Evolutionary conservation across 2,329 filamentous ascomycete genomes (phyloP), one percentile per base, ranked within the genome.

Genomic region (Pochonia chlamydosporia): DNA sequence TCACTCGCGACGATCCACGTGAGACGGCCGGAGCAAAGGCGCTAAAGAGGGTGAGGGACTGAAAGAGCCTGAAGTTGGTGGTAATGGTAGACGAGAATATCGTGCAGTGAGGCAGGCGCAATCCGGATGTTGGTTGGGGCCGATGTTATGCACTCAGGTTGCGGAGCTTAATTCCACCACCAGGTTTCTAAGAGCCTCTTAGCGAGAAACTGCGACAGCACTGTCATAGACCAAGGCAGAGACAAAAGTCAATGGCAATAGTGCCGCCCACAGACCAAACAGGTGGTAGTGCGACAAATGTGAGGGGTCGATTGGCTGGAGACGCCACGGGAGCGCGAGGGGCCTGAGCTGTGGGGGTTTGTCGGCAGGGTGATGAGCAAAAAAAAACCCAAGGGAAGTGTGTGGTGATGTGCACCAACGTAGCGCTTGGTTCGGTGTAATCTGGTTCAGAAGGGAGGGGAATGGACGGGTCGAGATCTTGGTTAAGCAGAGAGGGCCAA

Each of bases 21-120:
- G 57, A 69, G 66, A 71, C 61, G 63, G 70, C 63, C 69, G 66
- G 69, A 74, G 68, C 57, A 69, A 70, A 70, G 65, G 65, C 59
- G 62, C 54, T 50, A 49, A 11, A 11, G 35, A 39, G 16, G 14
- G 14, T 13, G 11, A 39, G 6, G 13, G 35, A n/a, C 10, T 14
- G 20, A 39, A 16, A 5, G n/a, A 23, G 20, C 16, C 23, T 20
- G 20, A n/a, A 26, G 39, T 39, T 23, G 11, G 24, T 23, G 35
- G 25, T 18, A 18, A 23, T n/a, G 30, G 14, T 16, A 20, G 28
- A 36, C 13, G 28, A 18, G 40, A 40, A 23, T 14, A 20, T 21
- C 33, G 6, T 18, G 33, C 9, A 20, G 35, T 23, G 35, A 23
- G 35, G 18, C 14, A 7, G 26, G 7, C n/a, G 20, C 35, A 21